These are phyloP conservation scores for Quercus robur DNA, from an alignment of 306 rosid genomes.

Conservation along the genomic window DNA sequence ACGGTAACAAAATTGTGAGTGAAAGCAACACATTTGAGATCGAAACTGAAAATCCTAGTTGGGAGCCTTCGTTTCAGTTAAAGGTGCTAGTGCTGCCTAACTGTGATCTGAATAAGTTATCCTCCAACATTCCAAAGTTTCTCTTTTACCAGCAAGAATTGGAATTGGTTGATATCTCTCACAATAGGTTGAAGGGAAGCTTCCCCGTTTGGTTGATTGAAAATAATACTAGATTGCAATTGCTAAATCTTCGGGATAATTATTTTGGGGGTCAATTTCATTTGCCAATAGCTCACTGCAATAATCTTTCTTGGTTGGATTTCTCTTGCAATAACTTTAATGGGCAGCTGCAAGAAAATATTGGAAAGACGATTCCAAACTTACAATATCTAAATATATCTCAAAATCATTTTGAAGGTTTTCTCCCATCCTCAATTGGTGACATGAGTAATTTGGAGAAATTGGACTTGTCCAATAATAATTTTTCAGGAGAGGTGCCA, in stretches of 20 bases:
- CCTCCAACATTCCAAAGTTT: conserved; percentile 15
- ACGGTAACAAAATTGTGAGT: too few relatives aligned
- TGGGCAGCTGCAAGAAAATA: background rate
- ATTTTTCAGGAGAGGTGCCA: conserved; percentile 11
- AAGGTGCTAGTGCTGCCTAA: background rate
- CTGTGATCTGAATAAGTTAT: background rate
- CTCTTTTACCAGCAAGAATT: conserved; percentile 19
- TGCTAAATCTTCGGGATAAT: background rate
- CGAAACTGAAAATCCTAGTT: conserved; percentile 10
- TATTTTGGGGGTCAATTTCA: conserved; percentile 2
- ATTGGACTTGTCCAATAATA: conserved; percentile 25
- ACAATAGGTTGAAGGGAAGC: conserved; percentile 13
- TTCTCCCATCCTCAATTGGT: conserved; percentile 19
- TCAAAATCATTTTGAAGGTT: conserved; percentile 18
- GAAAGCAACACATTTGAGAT: background rate
- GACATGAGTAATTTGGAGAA: background rate
- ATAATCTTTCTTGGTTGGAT: background rate
- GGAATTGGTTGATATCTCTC: background rate
- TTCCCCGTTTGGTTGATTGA: conserved; percentile 26
- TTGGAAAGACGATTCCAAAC: too few relatives aligned
- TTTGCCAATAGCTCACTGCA: background rate
- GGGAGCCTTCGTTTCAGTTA: conserved; percentile 28
- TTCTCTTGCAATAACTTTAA: conserved; percentile 18
- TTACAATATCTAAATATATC: background rate
- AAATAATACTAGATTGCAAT: conserved; percentile 18